These are phyloP conservation scores for Aureoboletus auriporus DNA, from an alignment of 768 basidiomycete species.

Conservation along the genomic window DNA sequence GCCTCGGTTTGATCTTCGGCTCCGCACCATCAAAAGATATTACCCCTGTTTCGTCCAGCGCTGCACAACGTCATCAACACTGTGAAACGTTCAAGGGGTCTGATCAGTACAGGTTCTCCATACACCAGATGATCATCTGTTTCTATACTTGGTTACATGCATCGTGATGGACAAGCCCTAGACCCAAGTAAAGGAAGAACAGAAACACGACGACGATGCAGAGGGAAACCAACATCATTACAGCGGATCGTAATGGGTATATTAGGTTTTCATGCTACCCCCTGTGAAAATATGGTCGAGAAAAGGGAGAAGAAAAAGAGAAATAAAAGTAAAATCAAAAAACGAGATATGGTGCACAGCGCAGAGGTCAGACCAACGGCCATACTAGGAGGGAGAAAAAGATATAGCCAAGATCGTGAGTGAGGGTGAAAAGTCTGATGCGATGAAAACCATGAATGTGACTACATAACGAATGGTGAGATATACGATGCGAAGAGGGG, in stretches of 20 bases:
- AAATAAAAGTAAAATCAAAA: slow-evolving; percentile 1
- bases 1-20: too few relatives aligned
- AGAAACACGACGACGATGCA: slow-evolving; percentile 1
- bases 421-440: slow-evolving; percentile 21
- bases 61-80: too few relatives aligned
- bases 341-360: slow-evolving; percentile 4
- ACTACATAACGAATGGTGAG: slow-evolving; percentile 25
- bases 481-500: slow-evolving; percentile 18
- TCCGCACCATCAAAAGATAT: too few relatives aligned
- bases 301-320: not conserved
- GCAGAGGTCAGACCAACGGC: not conserved
- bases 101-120: too few relatives aligned
- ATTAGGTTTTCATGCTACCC: slow-evolving; percentile 21
- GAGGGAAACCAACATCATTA: slow-evolving; percentile 14
- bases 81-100: too few relatives aligned
- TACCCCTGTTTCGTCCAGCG: too few relatives aligned
- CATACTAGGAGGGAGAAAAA: not conserved
- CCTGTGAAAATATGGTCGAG: slow-evolving; percentile 4
- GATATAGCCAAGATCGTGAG: slow-evolving; percentile 22
- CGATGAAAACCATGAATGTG: slow-evolving; percentile 15
- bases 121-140: not conserved
- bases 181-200: not conserved
- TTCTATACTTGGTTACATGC: slow-evolving; percentile 17
- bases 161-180: slow-evolving; percentile 6
- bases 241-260: slow-evolving; percentile 22